These are phyloP conservation scores for Fistulinella staudtii DNA, from an alignment of 1,284 basidiomycete species.

Conservation along the genomic window DNA sequence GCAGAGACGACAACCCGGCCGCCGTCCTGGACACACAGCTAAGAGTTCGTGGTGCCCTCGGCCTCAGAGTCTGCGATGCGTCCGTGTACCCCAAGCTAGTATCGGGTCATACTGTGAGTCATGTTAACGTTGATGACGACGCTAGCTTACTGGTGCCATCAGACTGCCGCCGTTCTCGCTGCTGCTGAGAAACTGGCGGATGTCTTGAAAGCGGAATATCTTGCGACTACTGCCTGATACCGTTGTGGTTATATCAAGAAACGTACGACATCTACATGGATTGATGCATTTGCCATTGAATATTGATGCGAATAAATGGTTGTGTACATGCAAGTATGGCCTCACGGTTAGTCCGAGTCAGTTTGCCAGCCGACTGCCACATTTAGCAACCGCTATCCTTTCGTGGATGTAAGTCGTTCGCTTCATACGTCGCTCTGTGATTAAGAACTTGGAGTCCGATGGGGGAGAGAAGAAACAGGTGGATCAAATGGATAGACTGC, in stretches of 20 bases:
- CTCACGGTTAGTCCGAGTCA: no score
- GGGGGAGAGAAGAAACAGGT: no score
- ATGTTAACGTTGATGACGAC: neutral
- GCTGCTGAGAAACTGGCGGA: slow-evolving; percentile 64
- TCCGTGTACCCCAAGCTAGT: slow-evolving; percentile 55
- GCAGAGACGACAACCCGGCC: slow-evolving; percentile 26
- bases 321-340: no score
- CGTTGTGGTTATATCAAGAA: neutral
- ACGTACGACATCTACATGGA: no score
- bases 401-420: no score
- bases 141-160: slow-evolving; percentile 1
- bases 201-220: slow-evolving; percentile 43
- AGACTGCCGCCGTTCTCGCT: slow-evolving; percentile 58
- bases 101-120: slow-evolving; percentile 59
- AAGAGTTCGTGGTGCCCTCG: slow-evolving; percentile 43
- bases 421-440: no score
- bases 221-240: neutral
- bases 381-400: no score
- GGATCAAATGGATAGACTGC: no score
- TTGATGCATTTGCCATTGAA: neutral
- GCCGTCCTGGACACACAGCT: slow-evolving; percentile 51
- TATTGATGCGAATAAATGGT: no score
- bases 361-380: no score
- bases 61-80: slow-evolving; percentile 58
- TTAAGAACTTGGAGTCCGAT: no score